Conservation (phyloP, 306 rosid genomes). For the Quercus aquifolioides region DNA sequence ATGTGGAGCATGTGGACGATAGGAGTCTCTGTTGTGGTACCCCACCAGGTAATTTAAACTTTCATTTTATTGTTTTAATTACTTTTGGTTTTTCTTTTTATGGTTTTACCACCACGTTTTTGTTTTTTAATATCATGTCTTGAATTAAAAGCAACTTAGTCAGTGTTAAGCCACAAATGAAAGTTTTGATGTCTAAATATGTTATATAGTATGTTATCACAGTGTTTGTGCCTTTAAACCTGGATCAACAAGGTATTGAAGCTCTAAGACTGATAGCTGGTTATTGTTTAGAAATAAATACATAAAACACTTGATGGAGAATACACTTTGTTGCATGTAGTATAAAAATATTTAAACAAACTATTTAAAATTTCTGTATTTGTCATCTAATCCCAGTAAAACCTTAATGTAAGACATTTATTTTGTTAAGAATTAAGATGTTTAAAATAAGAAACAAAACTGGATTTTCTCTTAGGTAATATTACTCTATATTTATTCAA, state of each 20-base stretch:
- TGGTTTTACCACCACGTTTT: not conserved
- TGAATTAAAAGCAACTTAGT: not conserved
- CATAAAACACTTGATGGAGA: not conserved
- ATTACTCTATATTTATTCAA: not conserved
- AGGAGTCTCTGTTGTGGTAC: slow-evolving; percentile 86
- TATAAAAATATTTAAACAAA: not conserved
- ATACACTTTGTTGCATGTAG: not conserved
- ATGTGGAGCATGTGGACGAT: slow-evolving; percentile 79
- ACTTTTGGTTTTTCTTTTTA: not conserved
- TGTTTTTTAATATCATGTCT: not conserved
- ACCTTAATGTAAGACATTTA: not conserved
- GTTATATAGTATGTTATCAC: not conserved
- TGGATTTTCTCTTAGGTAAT: not conserved
- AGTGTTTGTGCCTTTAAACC: not conserved
- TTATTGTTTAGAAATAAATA: not conserved
- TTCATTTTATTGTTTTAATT: slow-evolving; percentile 5
- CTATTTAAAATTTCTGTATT: not conserved
- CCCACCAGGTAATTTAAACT: slow-evolving; percentile 56
- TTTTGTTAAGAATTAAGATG: not conserved
- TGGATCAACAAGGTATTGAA: not conserved
- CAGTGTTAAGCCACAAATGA: not conserved
- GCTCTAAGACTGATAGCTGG: not conserved
- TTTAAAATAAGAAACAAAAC: not conserved
- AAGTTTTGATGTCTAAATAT: not conserved
- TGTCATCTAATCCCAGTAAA: not conserved